These are phyloP conservation scores for Seiridium unicorne DNA, from an alignment of 2,329 filamentous ascomycete genomes.

Conservation along the genomic window DNA sequence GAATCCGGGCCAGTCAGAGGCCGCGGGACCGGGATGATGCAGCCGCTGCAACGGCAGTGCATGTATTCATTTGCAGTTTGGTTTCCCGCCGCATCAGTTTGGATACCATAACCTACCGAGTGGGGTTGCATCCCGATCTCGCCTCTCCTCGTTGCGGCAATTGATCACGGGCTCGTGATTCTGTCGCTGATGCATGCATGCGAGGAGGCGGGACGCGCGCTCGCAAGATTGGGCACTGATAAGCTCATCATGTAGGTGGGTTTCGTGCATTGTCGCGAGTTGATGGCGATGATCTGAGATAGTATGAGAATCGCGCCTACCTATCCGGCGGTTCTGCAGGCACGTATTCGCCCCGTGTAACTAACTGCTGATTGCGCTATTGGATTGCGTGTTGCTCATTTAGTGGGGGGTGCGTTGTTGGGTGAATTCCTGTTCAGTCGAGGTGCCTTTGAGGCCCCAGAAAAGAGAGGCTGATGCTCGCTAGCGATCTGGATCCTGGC, in stretches of 20 bases:
- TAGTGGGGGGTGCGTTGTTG: too few relatives aligned
- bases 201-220: not conserved
- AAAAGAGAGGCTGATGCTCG: too few relatives aligned
- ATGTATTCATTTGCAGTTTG: too few relatives aligned
- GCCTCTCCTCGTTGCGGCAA: not conserved
- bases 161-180: not conserved
- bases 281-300: not conserved
- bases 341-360: too few relatives aligned
- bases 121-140: not conserved
- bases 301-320: too few relatives aligned
- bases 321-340: too few relatives aligned
- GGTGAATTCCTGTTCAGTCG: too few relatives aligned
- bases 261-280: not conserved
- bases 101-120: not conserved
- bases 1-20: not conserved
- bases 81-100: not conserved
- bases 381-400: too few relatives aligned
- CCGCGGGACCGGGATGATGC: not conserved
- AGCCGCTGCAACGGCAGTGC: not conserved
- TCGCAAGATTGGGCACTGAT: too few relatives aligned
- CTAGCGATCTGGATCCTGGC: too few relatives aligned
- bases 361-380: too few relatives aligned
- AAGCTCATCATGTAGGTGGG: not conserved
- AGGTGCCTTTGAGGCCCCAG: too few relatives aligned
- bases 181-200: not conserved